Evolutionary conservation across 768 basidiomycete species (phyloP).

Genomic region (Termitomyces sp.): DNA sequence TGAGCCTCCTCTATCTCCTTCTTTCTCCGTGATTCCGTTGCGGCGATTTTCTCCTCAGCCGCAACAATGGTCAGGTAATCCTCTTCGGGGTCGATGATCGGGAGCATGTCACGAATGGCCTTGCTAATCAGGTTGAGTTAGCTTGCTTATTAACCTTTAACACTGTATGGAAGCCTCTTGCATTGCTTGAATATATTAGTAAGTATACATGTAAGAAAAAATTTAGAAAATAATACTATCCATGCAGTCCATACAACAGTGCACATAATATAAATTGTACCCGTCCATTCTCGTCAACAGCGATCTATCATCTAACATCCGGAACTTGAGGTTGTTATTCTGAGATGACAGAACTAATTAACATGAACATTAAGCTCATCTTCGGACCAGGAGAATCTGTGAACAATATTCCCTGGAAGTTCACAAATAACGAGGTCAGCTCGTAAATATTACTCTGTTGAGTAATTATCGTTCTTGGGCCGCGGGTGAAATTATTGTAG

Average conservation of each 20-base stretch:
- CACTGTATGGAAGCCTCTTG: conserved; percentile 15
- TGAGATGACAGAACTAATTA: not conserved
- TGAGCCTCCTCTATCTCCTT: conserved; percentile 70
- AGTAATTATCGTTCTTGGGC: not conserved
- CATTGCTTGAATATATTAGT: too few species aligned
- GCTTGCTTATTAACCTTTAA: not conserved
- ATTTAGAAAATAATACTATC: too few species aligned
- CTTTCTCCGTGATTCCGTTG: conserved; percentile 53
- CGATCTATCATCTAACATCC: too few species aligned
- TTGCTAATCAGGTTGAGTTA: conserved; percentile 37
- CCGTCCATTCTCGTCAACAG: too few species aligned
- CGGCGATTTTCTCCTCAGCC: conserved; percentile 66
- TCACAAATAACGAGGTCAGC: not conserved
- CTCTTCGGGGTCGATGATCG: conserved; percentile 75
- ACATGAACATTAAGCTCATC: not conserved
- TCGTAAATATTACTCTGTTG: not conserved
- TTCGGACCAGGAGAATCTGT: not conserved
- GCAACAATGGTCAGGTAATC: conserved; percentile 74
- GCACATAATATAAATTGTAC: not conserved
- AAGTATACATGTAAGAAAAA: too few species aligned
- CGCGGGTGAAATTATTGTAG: too few species aligned
- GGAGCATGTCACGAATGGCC: conserved; percentile 64
- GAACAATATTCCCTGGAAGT: not conserved
- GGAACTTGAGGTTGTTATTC: not conserved
- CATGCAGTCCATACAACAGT: not conserved